Base-by-base conservation (phyloP, 345 rosid species). In the Syzygium jambos region DNA sequence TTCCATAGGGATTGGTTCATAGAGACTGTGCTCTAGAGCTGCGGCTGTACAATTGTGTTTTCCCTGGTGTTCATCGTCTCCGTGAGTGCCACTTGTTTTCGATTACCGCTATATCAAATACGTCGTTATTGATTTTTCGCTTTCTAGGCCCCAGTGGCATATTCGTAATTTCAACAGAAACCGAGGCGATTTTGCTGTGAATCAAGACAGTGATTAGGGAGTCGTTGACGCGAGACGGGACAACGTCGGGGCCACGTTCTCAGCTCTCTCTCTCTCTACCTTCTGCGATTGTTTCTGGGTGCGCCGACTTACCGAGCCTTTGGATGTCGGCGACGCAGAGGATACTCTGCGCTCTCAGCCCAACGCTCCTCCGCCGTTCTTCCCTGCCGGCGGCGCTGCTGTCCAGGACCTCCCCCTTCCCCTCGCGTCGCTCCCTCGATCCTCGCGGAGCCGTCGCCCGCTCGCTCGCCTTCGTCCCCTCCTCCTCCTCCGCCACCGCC, bases 301-400 rank as follows among this genome's bases (percentile, higher is more conserved):
- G 55, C 25, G 85, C 55, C 21, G 5, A 46, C 22, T 25, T 17
- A 17, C 27, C 29, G 7, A 22, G n/a, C 10, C 23, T 11, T 90
- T 89, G 89, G 68, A 93, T 91, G 95, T 89, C 93, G 63, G 89
- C 91, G 1, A 57, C 93, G 88, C 94, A 78, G 87, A 93, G 89
- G 86, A 55, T 92, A 38, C 46, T 92, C 89, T 77, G 85, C 83
- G 61, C 85, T 16, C 55, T 89, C 30, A 85, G 89, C 84, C 87
- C 88, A 27, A 61, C 86, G 80, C 86, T 88, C 65, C 86, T 86
- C 55, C 41, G 63, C 85, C 84, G 59, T 57, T 29, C n/a, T 65
- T 46, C 88, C 85, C 59, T 27, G 68, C 82, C 89, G 30, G 38
- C 52, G 83, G 23, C 61, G 41, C 11, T 51, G 63, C 80, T 57